These are phyloP conservation scores for Trametes hirsuta DNA, from an alignment of 1,284 basidiomycete genomes.

Conservation along the genomic window DNA sequence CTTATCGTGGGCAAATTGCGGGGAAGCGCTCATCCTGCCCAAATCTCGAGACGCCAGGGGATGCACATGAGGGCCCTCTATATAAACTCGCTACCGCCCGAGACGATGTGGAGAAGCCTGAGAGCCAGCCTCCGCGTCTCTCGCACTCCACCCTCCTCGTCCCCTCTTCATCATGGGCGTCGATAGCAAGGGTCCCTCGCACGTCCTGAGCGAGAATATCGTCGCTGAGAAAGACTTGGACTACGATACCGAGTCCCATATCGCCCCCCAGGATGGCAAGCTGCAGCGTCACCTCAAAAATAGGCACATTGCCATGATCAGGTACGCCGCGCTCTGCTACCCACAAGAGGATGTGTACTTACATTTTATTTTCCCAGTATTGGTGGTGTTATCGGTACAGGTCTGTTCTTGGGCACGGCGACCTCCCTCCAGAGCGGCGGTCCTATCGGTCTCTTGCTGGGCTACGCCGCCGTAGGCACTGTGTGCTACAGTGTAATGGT, in stretches of 20 bases:
- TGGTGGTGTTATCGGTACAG: constrained; percentile 72
- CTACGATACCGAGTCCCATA: constrained; percentile 25
- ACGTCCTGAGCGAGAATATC: constrained; percentile 14
- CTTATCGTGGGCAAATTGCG: constrained; percentile 15
- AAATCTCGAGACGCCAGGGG: constrained; percentile 5
- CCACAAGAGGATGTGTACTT: background rate
- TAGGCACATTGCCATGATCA: constrained; percentile 45
- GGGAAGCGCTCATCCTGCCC: constrained; percentile 5
- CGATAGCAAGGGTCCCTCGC: constrained; percentile 20
- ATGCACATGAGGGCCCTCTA: constrained; percentile 5
- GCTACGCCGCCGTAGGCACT: constrained; percentile 62
- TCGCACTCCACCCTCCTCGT: constrained; percentile 3
- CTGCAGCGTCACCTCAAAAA: constrained; percentile 43
- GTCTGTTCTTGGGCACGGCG: constrained; percentile 70
- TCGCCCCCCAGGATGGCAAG: constrained; percentile 18
- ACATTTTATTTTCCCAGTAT: constrained; percentile 32
- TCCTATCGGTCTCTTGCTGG: constrained; percentile 64
- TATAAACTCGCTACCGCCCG: constrained; percentile 12
- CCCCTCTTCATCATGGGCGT: constrained; percentile 24
- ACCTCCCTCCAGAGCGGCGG: constrained; percentile 57
- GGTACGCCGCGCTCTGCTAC: constrained; percentile 24
- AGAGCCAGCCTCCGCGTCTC: constrained; percentile 6
- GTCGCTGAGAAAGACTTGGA: constrained; percentile 21
- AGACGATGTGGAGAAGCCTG: background rate
- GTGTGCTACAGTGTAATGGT: constrained; percentile 59